A percentile compares a stretch with the other conserved stretches of the same genome.
phyloP scores from a whole-genome alignment of 2,329 filamentous ascomycete genomes.

The Fusarium poae region DNA sequence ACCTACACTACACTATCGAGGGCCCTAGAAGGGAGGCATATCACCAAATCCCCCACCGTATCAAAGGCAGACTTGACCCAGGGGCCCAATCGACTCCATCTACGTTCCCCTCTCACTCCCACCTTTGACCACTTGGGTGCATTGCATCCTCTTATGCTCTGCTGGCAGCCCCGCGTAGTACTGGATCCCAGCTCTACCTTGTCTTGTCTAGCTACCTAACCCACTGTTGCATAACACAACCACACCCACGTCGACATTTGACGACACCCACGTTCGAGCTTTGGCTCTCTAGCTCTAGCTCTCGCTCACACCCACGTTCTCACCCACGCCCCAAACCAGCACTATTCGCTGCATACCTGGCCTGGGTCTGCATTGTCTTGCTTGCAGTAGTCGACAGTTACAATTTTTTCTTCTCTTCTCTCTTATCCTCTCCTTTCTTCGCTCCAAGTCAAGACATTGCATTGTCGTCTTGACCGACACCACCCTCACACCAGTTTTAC shows the following conservation, averaged over 20 bases:
- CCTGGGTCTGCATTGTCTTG: slow-evolving; percentile 29
- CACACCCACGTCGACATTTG: slow-evolving; percentile 32
- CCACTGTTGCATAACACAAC: slow-evolving; percentile 32
- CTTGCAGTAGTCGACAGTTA: slow-evolving; percentile 42
- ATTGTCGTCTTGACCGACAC: slow-evolving; percentile 30
- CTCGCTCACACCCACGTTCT: slow-evolving; percentile 19
- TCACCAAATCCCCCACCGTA: slow-evolving; percentile 31
- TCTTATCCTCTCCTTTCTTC: slow-evolving; percentile 32
- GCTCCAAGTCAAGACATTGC: slow-evolving; percentile 18
- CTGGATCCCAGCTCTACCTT: slow-evolving; percentile 30
- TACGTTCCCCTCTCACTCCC: slow-evolving; percentile 38
- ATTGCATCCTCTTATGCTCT: slow-evolving; percentile 52
- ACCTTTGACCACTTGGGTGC: slow-evolving; percentile 48
- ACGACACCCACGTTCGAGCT: slow-evolving; percentile 15
- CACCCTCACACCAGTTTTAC: slow-evolving; percentile 27
- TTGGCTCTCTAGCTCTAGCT: slow-evolving; percentile 21
- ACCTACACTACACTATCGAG: slow-evolving; percentile 7
- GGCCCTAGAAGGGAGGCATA: slow-evolving; percentile 1
- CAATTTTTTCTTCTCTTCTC: slow-evolving; percentile 42
- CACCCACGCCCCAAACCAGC: slow-evolving; percentile 39
- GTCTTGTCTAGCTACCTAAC: slow-evolving; percentile 24
- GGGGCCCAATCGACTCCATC: slow-evolving; percentile 41
- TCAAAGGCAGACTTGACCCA: slow-evolving; percentile 18
- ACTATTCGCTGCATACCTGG: slow-evolving; percentile 29
- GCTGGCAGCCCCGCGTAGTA: slow-evolving; percentile 52